phyloP scores from a whole-genome alignment of 2,329 filamentous ascomycete genomes.

The Neonectria punicea region DNA sequence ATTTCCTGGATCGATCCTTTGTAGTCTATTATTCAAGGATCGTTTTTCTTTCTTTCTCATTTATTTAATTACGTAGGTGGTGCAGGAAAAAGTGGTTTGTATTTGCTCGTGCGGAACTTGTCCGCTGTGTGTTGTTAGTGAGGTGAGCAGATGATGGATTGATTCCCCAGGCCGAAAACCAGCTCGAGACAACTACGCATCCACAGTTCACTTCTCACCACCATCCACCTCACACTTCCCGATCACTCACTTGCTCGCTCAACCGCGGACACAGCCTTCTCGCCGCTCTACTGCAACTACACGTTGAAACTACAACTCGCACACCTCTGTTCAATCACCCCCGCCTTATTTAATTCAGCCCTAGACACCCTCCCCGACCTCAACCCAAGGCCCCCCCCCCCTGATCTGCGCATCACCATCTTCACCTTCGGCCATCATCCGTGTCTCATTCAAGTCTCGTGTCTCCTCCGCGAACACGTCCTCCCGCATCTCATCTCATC shows the following conservation, averaged over 20 bases:
- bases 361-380: slow-evolving; percentile 20
- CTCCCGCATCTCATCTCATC: slow-evolving; percentile 20
- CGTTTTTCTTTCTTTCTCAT: neutral
- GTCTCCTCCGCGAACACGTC: neutral
- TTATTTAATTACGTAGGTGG: neutral
- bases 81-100: neutral
- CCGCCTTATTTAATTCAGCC: slow-evolving; percentile 11
- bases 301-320: neutral
- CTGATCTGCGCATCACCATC: slow-evolving; percentile 28
- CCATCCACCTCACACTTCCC: neutral
- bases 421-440: slow-evolving; percentile 39
- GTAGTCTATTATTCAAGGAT: neutral
- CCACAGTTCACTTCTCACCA: neutral
- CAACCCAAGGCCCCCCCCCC: slow-evolving; percentile 13
- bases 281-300: neutral
- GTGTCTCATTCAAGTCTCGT: slow-evolving; percentile 21
- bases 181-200: neutral
- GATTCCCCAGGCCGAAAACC: slow-evolving; percentile 1
- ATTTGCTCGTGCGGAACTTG: slow-evolving; percentile 1
- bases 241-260: neutral
- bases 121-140: neutral
- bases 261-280: neutral
- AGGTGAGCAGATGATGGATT: neutral
- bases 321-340: neutral
- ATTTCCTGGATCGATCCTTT: slow-evolving; percentile 8